Base-by-base conservation (phyloP, 768 basidiomycete genomes). In the Mycena albidolilacea region DNA sequence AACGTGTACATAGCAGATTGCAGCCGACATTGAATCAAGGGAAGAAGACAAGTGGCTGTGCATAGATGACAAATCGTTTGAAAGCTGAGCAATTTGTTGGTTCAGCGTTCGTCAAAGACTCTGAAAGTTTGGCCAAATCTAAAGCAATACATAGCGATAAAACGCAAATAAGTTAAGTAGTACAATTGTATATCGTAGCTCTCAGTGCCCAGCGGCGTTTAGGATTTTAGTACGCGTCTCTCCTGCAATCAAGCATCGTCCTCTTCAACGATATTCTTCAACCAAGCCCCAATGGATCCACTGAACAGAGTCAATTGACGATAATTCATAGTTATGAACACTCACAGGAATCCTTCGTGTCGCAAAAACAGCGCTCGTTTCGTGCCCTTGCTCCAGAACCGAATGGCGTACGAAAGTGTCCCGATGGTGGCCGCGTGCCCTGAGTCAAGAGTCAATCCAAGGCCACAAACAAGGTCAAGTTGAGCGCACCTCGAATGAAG, bases 321-420 rank as follows among this genome's bases (percentile, higher is more conserved):
- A 64, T 5, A 55, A 10, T 35, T 15, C 10, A 15, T 2, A 35
- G 1, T 35, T 1, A 19, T 1, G 0, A 52, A n/a, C 23, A 50
- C 72, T 66, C 39, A 72, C 95, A 98, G 83, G 87, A 98, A 99
- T 4, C 97, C 98, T 85, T 99, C 98, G 78, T 99, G 98, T 72
- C 98, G 91, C 74, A 99, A 87, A 87, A 99, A 99, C 76, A 98
- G 86, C 52, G 98, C 98, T 50, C 96, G 91, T 83, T 98, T 99
- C 41, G 92, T 97, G 0, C 98, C 98, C 81, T 97, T 97, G 78
- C 96, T 97, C 98, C 98, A 99, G 85, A 99, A 99, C 19, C 98
- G 92, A 82, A 99, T 99, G 23, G 98, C 98, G 83, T 99, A 99
- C 23, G 98, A 99, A 64, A 99, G 87, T 19, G 98, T 99, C 19